These are phyloP conservation scores for Populus nigra DNA, from an alignment of 345 rosid species.

Conservation along the genomic window DNA sequence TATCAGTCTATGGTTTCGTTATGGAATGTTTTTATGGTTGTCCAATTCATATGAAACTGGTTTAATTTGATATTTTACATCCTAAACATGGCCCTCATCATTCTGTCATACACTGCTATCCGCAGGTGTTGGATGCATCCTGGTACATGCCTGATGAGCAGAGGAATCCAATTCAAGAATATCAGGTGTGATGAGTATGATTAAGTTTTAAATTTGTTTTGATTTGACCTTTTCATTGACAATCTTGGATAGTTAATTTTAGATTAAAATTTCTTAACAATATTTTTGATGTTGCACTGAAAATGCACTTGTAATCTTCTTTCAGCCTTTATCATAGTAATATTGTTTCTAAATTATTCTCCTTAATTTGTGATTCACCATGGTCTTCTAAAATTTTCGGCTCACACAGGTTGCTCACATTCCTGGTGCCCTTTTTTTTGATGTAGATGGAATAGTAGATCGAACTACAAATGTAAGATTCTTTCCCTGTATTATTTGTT, in stretches of 20 bases:
- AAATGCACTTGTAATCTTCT: constrained; percentile 4
- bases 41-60: background rate
- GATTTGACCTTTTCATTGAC: background rate
- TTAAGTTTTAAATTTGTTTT: background rate
- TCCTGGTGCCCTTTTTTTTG: constrained; percentile 95
- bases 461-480: constrained; percentile 63
- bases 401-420: constrained; percentile 84
- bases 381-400: constrained; percentile 13
- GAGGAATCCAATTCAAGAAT: constrained; percentile 95
- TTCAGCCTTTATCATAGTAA: background rate
- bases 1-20: background rate
- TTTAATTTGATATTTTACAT: background rate
- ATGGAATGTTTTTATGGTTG: background rate
- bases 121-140: constrained; percentile 87
- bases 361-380: background rate
- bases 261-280: background rate
- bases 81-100: background rate
- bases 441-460: constrained; percentile 91
- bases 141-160: constrained; percentile 99
- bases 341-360: background rate
- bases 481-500: background rate
- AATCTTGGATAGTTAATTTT: background rate
- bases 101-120: background rate
- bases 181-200: constrained; percentile 56
- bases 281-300: background rate